These are phyloP conservation scores for Plasmopara viticola DNA, from an alignment of 352 stramenopile species.

Conservation along the genomic window DNA sequence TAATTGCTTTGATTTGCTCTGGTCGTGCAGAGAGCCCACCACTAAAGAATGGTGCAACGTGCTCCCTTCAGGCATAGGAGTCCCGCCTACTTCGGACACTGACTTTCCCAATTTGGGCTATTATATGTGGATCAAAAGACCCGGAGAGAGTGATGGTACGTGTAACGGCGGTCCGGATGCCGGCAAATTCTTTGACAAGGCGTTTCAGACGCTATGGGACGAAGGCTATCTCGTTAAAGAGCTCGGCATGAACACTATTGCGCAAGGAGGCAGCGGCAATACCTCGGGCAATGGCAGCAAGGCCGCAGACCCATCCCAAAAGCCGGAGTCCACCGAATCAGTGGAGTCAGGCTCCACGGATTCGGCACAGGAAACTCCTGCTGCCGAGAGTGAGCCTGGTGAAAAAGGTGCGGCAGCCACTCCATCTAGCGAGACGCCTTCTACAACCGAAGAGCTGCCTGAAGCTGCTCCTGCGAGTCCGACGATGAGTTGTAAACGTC, in stretches of 20 bases:
- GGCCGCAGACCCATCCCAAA: constrained; percentile 5
- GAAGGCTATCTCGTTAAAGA: constrained; percentile 45
- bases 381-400: background rate
- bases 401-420: background rate
- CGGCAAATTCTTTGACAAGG: constrained; percentile 48
- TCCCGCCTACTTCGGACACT: constrained; percentile 40
- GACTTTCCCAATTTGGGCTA: constrained; percentile 51
- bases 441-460: constrained; percentile 3
- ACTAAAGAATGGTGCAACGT: constrained; percentile 58
- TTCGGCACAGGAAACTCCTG: background rate
- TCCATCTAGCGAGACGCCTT: constrained; percentile 5
- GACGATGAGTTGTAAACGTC: background rate
- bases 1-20: background rate
- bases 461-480: background rate
- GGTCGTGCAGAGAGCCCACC: background rate
- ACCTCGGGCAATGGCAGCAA: background rate
- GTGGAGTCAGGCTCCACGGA: background rate
- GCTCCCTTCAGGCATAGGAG: constrained; percentile 31
- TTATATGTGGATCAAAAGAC: constrained; percentile 68
- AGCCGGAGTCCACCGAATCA: background rate
- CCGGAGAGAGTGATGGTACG: constrained; percentile 56
- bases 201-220: constrained; percentile 58
- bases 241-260: constrained; percentile 20
- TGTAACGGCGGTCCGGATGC: constrained; percentile 38
- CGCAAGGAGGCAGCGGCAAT: constrained; percentile 11